These are phyloP conservation scores for Mrakiaceae sp. DNA, from an alignment of 1,284 basidiomycete species.

Conservation along the genomic window DNA sequence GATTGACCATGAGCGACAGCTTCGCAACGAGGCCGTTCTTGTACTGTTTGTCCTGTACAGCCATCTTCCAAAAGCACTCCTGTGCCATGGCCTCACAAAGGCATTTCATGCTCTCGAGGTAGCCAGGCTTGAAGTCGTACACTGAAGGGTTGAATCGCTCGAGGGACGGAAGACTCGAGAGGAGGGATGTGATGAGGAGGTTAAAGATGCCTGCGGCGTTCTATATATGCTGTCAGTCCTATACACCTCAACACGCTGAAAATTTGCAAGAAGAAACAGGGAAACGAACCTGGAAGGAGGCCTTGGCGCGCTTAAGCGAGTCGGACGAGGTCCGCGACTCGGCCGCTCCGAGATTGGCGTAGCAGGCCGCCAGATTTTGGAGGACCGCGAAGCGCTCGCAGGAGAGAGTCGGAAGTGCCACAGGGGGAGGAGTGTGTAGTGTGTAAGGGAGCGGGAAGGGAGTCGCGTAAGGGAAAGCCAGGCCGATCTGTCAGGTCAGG, in stretches of 20 bases:
- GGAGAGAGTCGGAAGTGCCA: slow-evolving; percentile 56
- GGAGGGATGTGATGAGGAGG: slow-evolving; percentile 48
- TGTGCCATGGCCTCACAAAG: slow-evolving; percentile 91
- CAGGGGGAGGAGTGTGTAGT: slow-evolving; percentile 41
- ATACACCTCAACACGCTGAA: background rate
- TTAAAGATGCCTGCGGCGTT: slow-evolving; percentile 63
- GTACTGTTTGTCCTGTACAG: slow-evolving; percentile 65
- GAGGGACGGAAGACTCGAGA: slow-evolving; percentile 31
- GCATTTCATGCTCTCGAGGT: slow-evolving; percentile 54
- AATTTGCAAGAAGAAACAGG: slow-evolving; percentile 4
- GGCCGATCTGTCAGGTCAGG: slow-evolving; percentile 48
- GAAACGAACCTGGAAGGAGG: slow-evolving; percentile 54
- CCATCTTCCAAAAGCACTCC: slow-evolving; percentile 93
- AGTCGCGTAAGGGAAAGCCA: slow-evolving; percentile 63
- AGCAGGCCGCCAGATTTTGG: slow-evolving; percentile 74
- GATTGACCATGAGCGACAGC: slow-evolving; percentile 56
- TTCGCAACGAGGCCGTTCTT: slow-evolving; percentile 81
- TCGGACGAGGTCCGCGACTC: slow-evolving; percentile 61
- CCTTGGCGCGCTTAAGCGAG: slow-evolving; percentile 59
- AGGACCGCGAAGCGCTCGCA: slow-evolving; percentile 67
- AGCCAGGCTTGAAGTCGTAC: slow-evolving; percentile 52
- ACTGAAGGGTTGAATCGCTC: slow-evolving; percentile 26
- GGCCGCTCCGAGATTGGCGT: slow-evolving; percentile 50
- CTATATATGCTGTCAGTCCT: slow-evolving; percentile 35
- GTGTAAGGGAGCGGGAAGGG: slow-evolving; percentile 47